Conservation (phyloP, 805 yeast species). For the Ogataea populi-albae region DNA sequence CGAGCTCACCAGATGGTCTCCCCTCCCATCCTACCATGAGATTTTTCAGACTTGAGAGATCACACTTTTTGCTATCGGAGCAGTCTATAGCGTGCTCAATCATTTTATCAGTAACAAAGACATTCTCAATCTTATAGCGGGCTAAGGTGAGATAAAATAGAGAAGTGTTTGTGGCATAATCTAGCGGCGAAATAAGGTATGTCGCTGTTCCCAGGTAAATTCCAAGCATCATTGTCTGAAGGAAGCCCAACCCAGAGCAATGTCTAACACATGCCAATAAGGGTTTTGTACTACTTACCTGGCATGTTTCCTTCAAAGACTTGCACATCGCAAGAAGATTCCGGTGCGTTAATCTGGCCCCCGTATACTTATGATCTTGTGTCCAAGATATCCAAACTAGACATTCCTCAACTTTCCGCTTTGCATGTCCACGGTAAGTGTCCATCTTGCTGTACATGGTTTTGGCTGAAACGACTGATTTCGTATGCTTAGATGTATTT, state of each 20-base stretch:
- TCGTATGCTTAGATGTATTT: conserved; percentile 61
- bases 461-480: conserved; percentile 31
- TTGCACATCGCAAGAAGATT: conserved; percentile 77
- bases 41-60: conserved; percentile 65
- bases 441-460: conserved; percentile 44
- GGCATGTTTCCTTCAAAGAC: conserved; percentile 88
- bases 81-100: conserved; percentile 63
- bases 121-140: conserved; percentile 78
- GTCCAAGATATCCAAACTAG: conserved; percentile 68
- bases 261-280: conserved; percentile 86
- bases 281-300: conserved; percentile 66
- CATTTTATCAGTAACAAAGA: conserved; percentile 82
- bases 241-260: conserved; percentile 80
- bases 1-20: conserved; percentile 64
- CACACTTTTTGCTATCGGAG: conserved; percentile 51
- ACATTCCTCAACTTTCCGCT: conserved; percentile 37
- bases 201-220: conserved; percentile 86
- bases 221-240: conserved; percentile 82
- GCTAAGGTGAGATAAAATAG: conserved; percentile 68
- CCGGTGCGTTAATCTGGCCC: conserved; percentile 55
- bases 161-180: conserved; percentile 71
- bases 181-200: conserved; percentile 71
- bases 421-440: conserved; percentile 28
- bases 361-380: conserved; percentile 66
- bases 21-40: conserved; percentile 78